A percentile compares a stretch with the other conserved stretches of the same genome.
phyloP scores from a whole-genome alignment of 305 asterid genomes.

The Solanum hybrid region DNA sequence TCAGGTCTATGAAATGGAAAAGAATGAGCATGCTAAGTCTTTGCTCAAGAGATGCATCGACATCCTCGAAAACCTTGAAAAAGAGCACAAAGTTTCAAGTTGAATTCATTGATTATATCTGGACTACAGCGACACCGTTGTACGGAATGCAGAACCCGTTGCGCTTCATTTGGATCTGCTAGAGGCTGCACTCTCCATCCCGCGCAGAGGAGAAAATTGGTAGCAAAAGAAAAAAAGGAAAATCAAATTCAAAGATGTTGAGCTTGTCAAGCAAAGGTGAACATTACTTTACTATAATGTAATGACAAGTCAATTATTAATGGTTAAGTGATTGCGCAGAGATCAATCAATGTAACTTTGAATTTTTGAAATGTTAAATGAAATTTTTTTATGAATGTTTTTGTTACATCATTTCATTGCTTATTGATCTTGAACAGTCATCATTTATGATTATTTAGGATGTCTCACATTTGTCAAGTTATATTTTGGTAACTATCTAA shows the following conservation, averaged over 20 bases:
- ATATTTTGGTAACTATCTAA: background rate
- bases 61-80: slow-evolving; percentile 33
- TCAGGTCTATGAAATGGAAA: slow-evolving; percentile 51
- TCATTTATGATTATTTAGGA: background rate
- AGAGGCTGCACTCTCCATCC: background rate
- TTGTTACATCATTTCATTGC: background rate
- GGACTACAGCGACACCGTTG: background rate
- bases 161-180: background rate
- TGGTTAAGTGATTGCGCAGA: background rate
- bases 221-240: background rate
- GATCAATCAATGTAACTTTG: background rate
- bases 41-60: slow-evolving; percentile 56
- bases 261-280: background rate
- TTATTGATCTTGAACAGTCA: background rate
- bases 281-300: background rate
- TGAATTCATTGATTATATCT: background rate
- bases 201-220: background rate
- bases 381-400: no score
- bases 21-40: slow-evolving; percentile 80
- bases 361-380: background rate
- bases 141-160: background rate
- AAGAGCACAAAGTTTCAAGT: slow-evolving; percentile 1
- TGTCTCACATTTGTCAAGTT: background rate
- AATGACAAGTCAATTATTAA: background rate
- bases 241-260: background rate